Evolutionary conservation across 192 early-diverging fungal genomes (phyloP), one percentile per base, ranked within the genome.

Genomic region (Backusella luteola): DNA sequence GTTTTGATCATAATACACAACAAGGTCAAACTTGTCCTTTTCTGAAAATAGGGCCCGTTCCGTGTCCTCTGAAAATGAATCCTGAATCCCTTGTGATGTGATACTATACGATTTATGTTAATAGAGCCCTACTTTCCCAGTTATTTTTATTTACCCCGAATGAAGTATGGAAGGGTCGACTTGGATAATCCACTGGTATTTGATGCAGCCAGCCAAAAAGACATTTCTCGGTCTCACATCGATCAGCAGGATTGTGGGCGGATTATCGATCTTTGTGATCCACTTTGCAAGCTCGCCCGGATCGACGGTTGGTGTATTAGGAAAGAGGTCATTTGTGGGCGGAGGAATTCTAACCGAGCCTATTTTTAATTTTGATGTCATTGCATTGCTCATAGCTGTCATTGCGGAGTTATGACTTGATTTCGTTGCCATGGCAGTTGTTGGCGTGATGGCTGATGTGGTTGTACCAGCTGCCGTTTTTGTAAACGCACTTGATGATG

Each of bases 141-240:
- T 32, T 32, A 32, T 32, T 32, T 32, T 32, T 32, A 32, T 32
- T 32, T 32, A 32, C 32, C 32, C 32, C 32, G 32, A 32, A 36
- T 80, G 81, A 21, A 87, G 80, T 34, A 84, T 87, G 23, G 85
- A 75, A 0, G 96, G 96, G 69, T 96, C 94, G 12, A 97, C 66
- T 74, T 96, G 90, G 12, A 96, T 90, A 15, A 91, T 81, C 73
- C 86, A 81, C 23, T 79, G 77, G 78, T 92, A 89, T 46, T 89
- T 89, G 32, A 97, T 87, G 8, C 89, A 92, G 0, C 92, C 93
- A 67, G 83, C 84, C 1, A 84, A 80, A 80, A 86, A 95, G 34
- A 91, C 83, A 32, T 92, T 89, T 67, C 88, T 88, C 46, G 89
- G 87, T 12, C 96, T 87, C 12, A 95, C 86, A 82, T 97, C 96